A percentile compares a stretch with the other conserved stretches of the same genome.
These are phyloP conservation scores for Leccinum broughii DNA, from an alignment of 768 basidiomycete genomes.

Conservation along the genomic window DNA sequence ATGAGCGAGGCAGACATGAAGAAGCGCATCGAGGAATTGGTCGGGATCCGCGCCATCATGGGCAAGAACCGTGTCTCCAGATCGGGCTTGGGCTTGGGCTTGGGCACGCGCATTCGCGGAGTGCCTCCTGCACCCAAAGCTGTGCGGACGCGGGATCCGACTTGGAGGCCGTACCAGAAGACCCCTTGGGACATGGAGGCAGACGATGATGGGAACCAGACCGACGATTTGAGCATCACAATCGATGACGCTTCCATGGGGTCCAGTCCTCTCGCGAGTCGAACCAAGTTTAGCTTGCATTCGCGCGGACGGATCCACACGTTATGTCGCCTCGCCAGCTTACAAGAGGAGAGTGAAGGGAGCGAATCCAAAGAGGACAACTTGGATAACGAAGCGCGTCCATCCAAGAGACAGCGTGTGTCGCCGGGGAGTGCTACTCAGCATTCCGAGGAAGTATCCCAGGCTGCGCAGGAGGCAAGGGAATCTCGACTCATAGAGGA, in stretches of 20 bases:
- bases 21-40: constrained; percentile 56
- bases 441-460: neutral
- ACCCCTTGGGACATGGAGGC: constrained; percentile 29
- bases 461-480: constrained; percentile 1
- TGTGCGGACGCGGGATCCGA: constrained; percentile 23
- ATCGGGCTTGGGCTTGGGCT: constrained; percentile 27
- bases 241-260: constrained; percentile 20
- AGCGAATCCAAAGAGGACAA: constrained; percentile 11
- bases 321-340: constrained; percentile 20
- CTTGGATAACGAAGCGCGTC: constrained; percentile 14
- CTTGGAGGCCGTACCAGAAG: constrained; percentile 21
- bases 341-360: constrained; percentile 31
- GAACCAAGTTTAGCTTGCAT: constrained; percentile 10
- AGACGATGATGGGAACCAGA: constrained; percentile 10
- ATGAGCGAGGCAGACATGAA: constrained; percentile 49
- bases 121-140: constrained; percentile 36
- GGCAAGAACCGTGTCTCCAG: constrained; percentile 30
- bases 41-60: constrained; percentile 48
- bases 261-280: constrained; percentile 31
- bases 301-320: constrained; percentile 9
- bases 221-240: constrained; percentile 6
- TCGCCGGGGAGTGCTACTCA: neutral
- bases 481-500: constrained; percentile 29
- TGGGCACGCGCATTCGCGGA: constrained; percentile 5
- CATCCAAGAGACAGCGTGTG: constrained; percentile 24